Conservation (phyloP, 495 filamentous ascomycete genomes). For the Hypoxylon trugodes region DNA sequence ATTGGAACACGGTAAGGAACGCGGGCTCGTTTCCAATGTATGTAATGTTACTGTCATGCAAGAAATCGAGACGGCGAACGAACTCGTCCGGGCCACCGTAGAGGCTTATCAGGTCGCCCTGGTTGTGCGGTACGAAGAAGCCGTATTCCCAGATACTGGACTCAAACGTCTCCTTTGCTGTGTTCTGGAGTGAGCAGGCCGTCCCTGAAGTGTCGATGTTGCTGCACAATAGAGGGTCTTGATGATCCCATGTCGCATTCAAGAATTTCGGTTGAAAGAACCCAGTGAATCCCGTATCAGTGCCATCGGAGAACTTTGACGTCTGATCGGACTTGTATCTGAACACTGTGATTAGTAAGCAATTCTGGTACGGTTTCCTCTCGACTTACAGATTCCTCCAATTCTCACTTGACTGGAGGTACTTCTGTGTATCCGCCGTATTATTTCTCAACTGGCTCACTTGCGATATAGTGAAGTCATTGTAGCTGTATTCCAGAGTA, state of each 20-base stretch:
- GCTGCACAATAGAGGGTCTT: conserved; percentile 74
- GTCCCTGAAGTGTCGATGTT: conserved; percentile 56
- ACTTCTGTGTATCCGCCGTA: conserved; percentile 65
- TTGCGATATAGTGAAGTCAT: conserved; percentile 77
- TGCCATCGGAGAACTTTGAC: conserved; percentile 64
- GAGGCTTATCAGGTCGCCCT: conserved; percentile 66
- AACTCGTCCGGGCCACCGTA: conserved; percentile 71
- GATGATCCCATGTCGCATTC: conserved; percentile 74
- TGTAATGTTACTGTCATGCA: conserved; percentile 70
- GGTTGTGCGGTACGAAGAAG: conserved; percentile 79
- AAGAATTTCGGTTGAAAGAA: conserved; percentile 73
- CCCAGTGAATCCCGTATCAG: conserved; percentile 68
- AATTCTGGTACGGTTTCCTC: too few relatives aligned
- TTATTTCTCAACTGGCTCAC: conserved; percentile 66
- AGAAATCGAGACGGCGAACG: conserved; percentile 67
- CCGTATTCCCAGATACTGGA: conserved; percentile 75
- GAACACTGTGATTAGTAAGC: too few relatives aligned
- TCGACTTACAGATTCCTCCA: conserved; percentile 79
- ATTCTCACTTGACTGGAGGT: conserved; percentile 66
- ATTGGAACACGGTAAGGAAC: conserved; percentile 74
- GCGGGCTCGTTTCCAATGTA: conserved; percentile 79
- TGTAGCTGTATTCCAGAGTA: conserved; percentile 80
- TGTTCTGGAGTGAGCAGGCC: conserved; percentile 69
- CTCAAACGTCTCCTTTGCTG: conserved; percentile 75
- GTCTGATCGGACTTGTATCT: conserved; percentile 69